Conservation (phyloP, 495 filamentous ascomycete species). For the Letharia lupina region DNA sequence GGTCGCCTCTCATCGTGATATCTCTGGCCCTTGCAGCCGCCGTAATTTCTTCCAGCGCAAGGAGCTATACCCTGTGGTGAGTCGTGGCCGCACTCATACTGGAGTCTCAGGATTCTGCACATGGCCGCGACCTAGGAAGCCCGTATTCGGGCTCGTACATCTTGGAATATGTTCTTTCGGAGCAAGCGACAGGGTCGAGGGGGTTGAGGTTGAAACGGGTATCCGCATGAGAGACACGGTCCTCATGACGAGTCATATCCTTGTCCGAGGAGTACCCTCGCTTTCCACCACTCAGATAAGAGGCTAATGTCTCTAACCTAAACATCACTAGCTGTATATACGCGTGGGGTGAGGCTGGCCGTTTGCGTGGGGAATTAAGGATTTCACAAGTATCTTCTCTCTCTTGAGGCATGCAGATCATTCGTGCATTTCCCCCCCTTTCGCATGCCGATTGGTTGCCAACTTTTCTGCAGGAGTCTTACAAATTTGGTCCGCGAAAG, state of each 20-base stretch:
- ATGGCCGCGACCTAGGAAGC: neutral
- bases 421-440: neutral
- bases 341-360: conserved; percentile 6
- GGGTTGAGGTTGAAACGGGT: conserved; percentile 3
- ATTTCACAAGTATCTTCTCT: neutral
- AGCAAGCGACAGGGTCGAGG: neutral
- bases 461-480: conserved; percentile 2
- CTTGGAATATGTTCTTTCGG: neutral
- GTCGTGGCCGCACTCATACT: conserved; percentile 9
- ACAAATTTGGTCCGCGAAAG: neutral
- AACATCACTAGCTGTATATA: neutral
- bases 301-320: neutral
- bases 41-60: conserved; percentile 3
- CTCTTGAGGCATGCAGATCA: neutral
- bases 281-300: neutral
- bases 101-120: conserved; percentile 4
- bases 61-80: conserved; percentile 2
- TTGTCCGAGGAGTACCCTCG: neutral
- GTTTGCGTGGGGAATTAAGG: neutral
- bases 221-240: neutral
- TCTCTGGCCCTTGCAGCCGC: conserved; percentile 6
- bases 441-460: conserved; percentile 1
- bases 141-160: neutral
- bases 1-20: neutral
- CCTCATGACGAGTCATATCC: conserved; percentile 4